These are phyloP conservation scores for Naganishia vishniacii DNA, from an alignment of 768 basidiomycete species.

Conservation along the genomic window DNA sequence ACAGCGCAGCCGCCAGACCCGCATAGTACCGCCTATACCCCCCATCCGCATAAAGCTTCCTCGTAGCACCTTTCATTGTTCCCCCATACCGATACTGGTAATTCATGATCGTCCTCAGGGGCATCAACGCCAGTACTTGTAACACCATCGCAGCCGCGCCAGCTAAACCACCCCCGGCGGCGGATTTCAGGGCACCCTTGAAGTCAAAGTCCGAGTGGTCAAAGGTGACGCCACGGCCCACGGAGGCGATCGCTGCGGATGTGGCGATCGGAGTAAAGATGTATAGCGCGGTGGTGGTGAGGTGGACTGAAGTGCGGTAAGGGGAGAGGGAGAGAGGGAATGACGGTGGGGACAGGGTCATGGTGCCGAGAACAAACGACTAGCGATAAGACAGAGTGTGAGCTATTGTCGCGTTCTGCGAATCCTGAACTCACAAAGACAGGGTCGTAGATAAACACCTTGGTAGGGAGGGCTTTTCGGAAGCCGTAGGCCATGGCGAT, in stretches of 20 bases:
- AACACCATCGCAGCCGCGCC: constrained; percentile 89
- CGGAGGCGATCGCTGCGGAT: constrained; percentile 34
- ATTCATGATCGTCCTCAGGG: constrained; percentile 96
- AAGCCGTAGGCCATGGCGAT: constrained; percentile 40
- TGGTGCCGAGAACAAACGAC: constrained; percentile 41
- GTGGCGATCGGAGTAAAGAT: constrained; percentile 37
- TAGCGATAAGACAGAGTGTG: constrained; percentile 17
- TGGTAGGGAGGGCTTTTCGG: constrained; percentile 38
- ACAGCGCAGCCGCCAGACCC: constrained; percentile 78
- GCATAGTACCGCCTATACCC: constrained; percentile 81
- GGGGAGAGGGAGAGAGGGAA: constrained; percentile 31
- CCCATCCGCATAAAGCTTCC: constrained; percentile 69
- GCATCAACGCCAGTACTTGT: constrained; percentile 88
- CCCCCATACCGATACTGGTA: constrained; percentile 85
- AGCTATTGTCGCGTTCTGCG: not conserved
- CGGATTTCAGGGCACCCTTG: constrained; percentile 66
- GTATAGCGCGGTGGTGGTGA: constrained; percentile 33
- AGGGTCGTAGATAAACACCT: constrained; percentile 42
- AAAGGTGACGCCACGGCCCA: constrained; percentile 41
- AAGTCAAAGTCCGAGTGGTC: constrained; percentile 70
- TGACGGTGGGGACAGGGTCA: constrained; percentile 37
- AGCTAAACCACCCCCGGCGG: constrained; percentile 82
- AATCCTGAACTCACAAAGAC: constrained; percentile 36
- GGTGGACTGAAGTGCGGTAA: constrained; percentile 39
- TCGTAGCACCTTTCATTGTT: constrained; percentile 60